These are phyloP conservation scores for Apiospora phragmitis DNA, from an alignment of 2,329 filamentous ascomycete species.

Conservation along the genomic window DNA sequence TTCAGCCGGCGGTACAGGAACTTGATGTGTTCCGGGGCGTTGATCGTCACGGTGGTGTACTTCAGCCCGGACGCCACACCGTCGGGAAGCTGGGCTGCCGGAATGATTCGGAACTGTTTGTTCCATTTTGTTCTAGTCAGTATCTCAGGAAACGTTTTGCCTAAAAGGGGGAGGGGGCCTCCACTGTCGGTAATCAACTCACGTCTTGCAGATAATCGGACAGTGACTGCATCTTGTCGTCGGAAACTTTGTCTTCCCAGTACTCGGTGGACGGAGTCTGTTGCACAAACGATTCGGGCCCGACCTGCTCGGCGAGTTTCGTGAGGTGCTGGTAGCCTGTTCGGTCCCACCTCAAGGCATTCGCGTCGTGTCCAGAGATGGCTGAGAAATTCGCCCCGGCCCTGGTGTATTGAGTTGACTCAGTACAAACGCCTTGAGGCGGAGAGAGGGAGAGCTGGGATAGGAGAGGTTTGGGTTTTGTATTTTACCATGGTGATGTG, in stretches of 20 bases:
- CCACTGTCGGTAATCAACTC: too few species aligned
- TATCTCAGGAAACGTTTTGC: neutral
- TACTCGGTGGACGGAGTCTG: conserved; percentile 40
- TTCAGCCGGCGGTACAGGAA: conserved; percentile 30
- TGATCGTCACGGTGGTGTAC: conserved; percentile 38
- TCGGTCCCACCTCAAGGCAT: conserved; percentile 43
- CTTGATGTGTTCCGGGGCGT: conserved; percentile 38
- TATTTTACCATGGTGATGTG: conserved; percentile 46
- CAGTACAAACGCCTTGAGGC: too few species aligned
- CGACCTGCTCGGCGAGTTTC: conserved; percentile 30
- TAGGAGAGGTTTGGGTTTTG: too few species aligned
- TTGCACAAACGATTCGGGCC: conserved; percentile 35
- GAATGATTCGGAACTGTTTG: conserved; percentile 34
- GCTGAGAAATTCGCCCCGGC: conserved; percentile 47
- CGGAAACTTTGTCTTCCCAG: conserved; percentile 40
- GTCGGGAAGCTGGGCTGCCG: conserved; percentile 28
- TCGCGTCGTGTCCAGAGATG: conserved; percentile 41
- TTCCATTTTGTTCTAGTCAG: neutral
- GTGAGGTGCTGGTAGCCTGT: conserved; percentile 40
- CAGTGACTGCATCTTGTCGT: conserved; percentile 42
- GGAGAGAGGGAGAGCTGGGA: too few species aligned
- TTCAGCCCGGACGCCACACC: conserved; percentile 36
- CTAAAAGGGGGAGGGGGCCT: too few species aligned
- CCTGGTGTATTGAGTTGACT: too few species aligned
- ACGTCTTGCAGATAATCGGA: conserved; percentile 42